Conservation (phyloP, 2,329 filamentous ascomycete genomes). For the Microascus cirrosus region DNA sequence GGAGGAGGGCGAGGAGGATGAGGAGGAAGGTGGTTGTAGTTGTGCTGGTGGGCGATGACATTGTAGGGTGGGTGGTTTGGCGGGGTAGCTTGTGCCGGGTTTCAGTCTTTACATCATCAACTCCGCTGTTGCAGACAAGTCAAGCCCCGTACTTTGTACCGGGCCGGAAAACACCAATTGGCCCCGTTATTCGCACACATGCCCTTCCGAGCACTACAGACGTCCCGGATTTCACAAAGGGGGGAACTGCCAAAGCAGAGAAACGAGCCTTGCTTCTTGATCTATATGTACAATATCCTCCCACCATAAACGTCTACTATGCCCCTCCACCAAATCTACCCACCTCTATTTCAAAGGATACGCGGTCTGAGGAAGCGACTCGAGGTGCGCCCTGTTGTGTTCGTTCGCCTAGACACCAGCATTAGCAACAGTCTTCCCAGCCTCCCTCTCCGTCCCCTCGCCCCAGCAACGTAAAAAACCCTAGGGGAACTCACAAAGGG, state of each 20-base stretch:
- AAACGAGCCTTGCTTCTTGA: not conserved
- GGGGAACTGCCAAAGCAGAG: not conserved
- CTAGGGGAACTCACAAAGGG: constrained; percentile 61
- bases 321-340: not conserved
- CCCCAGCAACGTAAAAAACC: not conserved
- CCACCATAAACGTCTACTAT: not conserved
- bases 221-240: not conserved
- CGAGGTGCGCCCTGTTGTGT: constrained; percentile 72
- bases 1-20: constrained; percentile 17
- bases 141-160: not conserved
- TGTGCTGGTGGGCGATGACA: constrained; percentile 11
- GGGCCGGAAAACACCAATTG: not conserved
- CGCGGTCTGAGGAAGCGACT: constrained; percentile 68
- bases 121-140: no score
- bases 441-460: not conserved
- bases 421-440: not conserved
- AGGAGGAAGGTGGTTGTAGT: constrained; percentile 32
- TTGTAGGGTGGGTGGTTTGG: not conserved
- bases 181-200: not conserved
- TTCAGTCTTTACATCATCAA: not conserved
- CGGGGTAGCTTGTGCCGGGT: not conserved
- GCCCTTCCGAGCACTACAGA: not conserved
- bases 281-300: not conserved
- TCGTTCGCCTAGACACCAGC: constrained; percentile 61
- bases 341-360: constrained; percentile 57